These are phyloP conservation scores for Colletotrichum spinosum DNA, from an alignment of 2,329 filamentous ascomycete genomes.

Conservation along the genomic window DNA sequence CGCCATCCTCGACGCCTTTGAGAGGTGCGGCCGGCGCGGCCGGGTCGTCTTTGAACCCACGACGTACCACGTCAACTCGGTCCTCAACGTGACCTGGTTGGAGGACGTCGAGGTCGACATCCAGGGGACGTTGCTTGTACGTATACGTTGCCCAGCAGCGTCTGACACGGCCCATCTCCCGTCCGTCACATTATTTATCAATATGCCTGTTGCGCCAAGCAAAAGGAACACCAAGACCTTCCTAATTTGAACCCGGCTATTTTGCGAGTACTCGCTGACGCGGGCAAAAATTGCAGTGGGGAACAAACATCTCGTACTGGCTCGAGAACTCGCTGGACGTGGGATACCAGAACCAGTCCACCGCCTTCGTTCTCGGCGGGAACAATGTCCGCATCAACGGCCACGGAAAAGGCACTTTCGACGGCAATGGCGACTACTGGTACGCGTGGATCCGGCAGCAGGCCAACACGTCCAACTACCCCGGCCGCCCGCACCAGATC, in stretches of 20 bases:
- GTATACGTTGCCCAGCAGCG: too few species aligned
- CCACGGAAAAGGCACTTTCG: conserved; percentile 44
- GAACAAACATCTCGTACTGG: conserved; percentile 57
- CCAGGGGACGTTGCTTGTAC: too few species aligned
- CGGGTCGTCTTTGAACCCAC: conserved; percentile 47
- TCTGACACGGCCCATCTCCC: too few species aligned
- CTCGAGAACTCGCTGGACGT: conserved; percentile 55
- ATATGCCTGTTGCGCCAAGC: too few species aligned
- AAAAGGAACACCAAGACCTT: too few species aligned
- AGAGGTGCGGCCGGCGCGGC: conserved; percentile 42
- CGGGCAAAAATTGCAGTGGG: conserved; percentile 41
- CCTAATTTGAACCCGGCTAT: too few species aligned
- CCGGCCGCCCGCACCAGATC: conserved; percentile 60
- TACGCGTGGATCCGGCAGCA: conserved; percentile 54
- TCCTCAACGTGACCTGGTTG: too few species aligned
- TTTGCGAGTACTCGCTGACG: too few species aligned
- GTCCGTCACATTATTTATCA: too few species aligned
- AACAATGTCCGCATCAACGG: conserved; percentile 57
- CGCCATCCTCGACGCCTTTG: conserved; percentile 46
- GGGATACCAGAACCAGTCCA: conserved; percentile 60
- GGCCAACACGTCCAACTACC: conserved; percentile 48
- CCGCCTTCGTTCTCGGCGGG: conserved; percentile 60
- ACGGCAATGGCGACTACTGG: conserved; percentile 66
- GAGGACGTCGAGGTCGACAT: too few species aligned
- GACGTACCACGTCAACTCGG: conserved; percentile 45